Conservation (phyloP, 1,284 basidiomycete species). For the Ustilago vetiveriae region DNA sequence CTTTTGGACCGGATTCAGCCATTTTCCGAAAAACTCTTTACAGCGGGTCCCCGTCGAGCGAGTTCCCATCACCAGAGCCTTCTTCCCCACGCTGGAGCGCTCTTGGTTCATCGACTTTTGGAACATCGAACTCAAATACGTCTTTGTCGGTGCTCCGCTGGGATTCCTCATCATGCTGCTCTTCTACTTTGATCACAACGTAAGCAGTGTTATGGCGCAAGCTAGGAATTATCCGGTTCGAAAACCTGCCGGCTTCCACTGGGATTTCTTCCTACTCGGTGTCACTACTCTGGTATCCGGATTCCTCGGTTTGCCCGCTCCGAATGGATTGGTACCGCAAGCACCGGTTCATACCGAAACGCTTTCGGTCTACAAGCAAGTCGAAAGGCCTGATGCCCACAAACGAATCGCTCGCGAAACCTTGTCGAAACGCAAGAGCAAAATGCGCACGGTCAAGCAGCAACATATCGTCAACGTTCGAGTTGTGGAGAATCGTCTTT, state of each 20-base stretch:
- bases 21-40: constrained; percentile 64
- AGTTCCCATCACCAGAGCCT: constrained; percentile 65
- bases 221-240: constrained; percentile 86
- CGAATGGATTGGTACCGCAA: constrained; percentile 91
- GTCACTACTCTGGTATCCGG: constrained; percentile 91
- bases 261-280: constrained; percentile 78
- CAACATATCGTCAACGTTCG: constrained; percentile 56
- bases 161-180: constrained; percentile 67
- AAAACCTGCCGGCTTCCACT: constrained; percentile 93
- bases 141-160: constrained; percentile 80
- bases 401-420: constrained; percentile 68
- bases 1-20: constrained; percentile 69
- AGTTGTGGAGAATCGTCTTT: constrained; percentile 63
- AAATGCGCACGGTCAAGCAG: constrained; percentile 38
- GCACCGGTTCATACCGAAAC: constrained; percentile 92
- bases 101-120: constrained; percentile 90
- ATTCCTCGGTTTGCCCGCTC: constrained; percentile 87
- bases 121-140: constrained; percentile 88
- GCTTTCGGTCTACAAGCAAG: constrained; percentile 78
- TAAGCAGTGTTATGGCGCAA: constrained; percentile 83
- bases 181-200: constrained; percentile 74
- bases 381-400: constrained; percentile 40
- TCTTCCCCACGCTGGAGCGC: constrained; percentile 75
- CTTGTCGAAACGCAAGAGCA: constrained; percentile 66
- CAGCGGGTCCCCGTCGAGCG: constrained; percentile 55